These are phyloP conservation scores for Neoboletus subvelutipes DNA, from an alignment of 768 basidiomycete species.

Conservation along the genomic window DNA sequence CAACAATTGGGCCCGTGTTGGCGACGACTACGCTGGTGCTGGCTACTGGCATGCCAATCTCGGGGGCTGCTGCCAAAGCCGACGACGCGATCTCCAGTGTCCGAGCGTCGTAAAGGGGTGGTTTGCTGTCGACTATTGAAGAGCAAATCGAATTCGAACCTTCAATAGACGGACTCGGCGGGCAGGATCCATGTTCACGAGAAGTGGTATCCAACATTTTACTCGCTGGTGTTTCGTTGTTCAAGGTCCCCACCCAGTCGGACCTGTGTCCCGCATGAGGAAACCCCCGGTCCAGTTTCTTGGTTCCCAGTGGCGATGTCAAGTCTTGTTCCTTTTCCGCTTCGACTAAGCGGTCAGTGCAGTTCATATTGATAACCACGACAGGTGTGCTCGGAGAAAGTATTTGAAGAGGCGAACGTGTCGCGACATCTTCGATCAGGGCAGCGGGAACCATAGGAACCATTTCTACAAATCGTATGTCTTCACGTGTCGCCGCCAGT, in stretches of 20 bases:
- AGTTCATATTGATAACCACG: slow-evolving; percentile 1
- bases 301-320: not conserved
- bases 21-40: not conserved
- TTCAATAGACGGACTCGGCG: not conserved
- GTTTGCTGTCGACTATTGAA: not conserved
- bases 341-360: not conserved
- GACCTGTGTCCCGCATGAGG: not conserved
- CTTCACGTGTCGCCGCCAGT: not conserved
- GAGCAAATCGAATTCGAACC: not conserved
- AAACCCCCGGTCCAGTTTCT: not conserved
- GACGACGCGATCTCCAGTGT: not conserved
- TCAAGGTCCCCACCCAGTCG: not conserved
- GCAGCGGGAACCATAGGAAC: not conserved
- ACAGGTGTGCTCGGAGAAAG: not conserved
- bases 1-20: not conserved
- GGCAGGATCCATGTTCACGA: not conserved
- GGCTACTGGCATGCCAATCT: not conserved
- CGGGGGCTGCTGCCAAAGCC: not conserved
- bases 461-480: not conserved
- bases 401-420: slow-evolving; percentile 14
- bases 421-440: slow-evolving; percentile 9
- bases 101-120: not conserved
- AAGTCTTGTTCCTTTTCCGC: not conserved
- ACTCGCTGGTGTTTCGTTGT: not conserved
- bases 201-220: not conserved